Conservation (phyloP, 139 green algal species). For the Tetradesmus obliquus region DNA sequence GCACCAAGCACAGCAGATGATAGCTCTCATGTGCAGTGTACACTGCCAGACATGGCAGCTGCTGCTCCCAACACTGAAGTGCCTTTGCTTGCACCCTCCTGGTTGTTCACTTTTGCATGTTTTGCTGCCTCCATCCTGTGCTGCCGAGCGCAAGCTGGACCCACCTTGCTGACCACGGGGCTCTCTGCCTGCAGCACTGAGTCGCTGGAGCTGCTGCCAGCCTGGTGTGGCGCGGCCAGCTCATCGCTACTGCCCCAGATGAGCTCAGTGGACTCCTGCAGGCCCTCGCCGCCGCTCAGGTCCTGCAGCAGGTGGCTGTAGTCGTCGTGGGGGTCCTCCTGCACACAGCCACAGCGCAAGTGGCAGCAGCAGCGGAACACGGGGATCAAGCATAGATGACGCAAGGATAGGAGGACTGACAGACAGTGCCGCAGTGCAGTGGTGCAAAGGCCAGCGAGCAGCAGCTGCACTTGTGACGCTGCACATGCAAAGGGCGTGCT, state of each 20-base stretch:
- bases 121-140: no score
- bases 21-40: no score
- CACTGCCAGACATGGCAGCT: no score
- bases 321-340: slow-evolving; percentile 28
- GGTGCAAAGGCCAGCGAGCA: not conserved
- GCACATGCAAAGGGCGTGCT: not conserved
- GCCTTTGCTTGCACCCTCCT: no score
- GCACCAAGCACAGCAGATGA: no score
- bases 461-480: not conserved
- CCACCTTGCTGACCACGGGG: slow-evolving; percentile 24
- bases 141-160: not conserved
- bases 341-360: not conserved
- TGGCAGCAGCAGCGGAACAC: not conserved
- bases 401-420: no score
- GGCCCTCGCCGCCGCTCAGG: not conserved
- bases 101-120: no score
- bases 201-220: slow-evolving; percentile 30
- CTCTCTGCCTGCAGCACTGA: slow-evolving; percentile 38
- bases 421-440: no score
- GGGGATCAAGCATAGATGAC: no score
- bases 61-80: no score
- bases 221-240: not conserved
- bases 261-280: slow-evolving; percentile 21
- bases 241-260: slow-evolving; percentile 42
- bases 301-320: slow-evolving; percentile 23